Percentiles rank a stretch among this genome's conserved stretches.
These are phyloP conservation scores for Globisporangium spinosum DNA, from an alignment of 352 stramenopile genomes.

Conservation along the genomic window DNA sequence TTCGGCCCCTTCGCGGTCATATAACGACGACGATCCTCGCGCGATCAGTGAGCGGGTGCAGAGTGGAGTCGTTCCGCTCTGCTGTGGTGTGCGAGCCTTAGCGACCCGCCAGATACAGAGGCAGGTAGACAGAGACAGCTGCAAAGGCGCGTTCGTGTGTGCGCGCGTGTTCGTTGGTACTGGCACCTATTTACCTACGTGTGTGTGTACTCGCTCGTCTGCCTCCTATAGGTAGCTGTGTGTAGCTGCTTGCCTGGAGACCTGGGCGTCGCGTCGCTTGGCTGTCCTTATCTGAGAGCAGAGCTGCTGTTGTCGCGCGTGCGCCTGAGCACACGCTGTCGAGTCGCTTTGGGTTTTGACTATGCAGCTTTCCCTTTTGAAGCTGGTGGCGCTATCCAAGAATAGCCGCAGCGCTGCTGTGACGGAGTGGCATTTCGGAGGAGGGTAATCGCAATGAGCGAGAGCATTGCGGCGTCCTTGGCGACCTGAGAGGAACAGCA, in stretches of 20 bases:
- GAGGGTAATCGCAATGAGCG: neutral
- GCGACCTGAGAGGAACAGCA: neutral
- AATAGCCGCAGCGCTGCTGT: neutral
- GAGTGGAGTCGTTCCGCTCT: neutral
- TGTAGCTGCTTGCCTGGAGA: neutral
- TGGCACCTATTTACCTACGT: neutral
- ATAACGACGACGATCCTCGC: neutral
- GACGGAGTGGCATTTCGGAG: neutral
- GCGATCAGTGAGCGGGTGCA: neutral
- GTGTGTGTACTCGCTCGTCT: neutral
- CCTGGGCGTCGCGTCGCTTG: neutral
- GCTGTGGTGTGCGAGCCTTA: neutral
- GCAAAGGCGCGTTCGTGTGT: neutral
- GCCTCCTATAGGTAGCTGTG: neutral
- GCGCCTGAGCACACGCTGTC: neutral
- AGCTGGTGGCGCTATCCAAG: neutral
- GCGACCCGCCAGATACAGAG: neutral
- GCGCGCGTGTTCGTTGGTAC: neutral
- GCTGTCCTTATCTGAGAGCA: neutral
- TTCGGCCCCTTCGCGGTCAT: conserved; percentile 9
- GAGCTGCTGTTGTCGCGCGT: neutral
- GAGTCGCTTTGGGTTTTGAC: neutral
- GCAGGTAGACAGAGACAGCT: neutral
- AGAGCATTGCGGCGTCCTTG: neutral
- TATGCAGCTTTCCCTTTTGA: neutral